Evolutionary conservation across 2,329 filamentous ascomycete genomes (phyloP), one percentile per base, ranked within the genome.

Genomic region (Xylaria sp.): DNA sequence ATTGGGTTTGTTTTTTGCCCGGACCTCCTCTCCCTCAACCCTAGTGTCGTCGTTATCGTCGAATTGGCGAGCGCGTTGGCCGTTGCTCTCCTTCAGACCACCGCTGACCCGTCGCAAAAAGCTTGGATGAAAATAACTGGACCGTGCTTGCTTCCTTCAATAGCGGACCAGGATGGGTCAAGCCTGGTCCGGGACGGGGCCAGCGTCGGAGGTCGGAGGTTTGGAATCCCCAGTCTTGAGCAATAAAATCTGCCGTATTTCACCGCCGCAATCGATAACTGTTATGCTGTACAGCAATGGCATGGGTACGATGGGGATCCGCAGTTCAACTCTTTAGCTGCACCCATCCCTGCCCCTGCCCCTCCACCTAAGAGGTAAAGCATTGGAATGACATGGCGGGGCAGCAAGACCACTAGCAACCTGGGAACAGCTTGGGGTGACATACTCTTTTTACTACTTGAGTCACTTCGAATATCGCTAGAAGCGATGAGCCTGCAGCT

Each of bases 221-320:
- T 69, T 24, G 47, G 24, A 27, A 27, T 27, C 24, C n/a, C n/a
- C n/a, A n/a, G n/a, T 27, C 24, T 27, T 27, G 4, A 27, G 24
- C 4, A 4, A 27, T 27, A 27, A 27, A 17, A 36, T 14, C 21
- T 75, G 73, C 73, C 69, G 39, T 11, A 12, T 32, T 32, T 57
- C 63, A 75, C 73, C 73, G 71, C 74, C 64, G 36, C 21, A 50
- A 39, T 45, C 14, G 68, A 65, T 65, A 65, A 53, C 50, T 27
- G 24, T n/a, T n/a, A n/a, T n/a, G n/a, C n/a, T n/a, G n/a, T n/a
- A n/a, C n/a, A n/a, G n/a, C n/a, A n/a, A n/a, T n/a, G n/a, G n/a
- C n/a, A n/a, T n/a, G n/a, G 3, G 4, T 4, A 17, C 21, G 65
- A 68, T 68, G 64, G 50, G 54, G 21, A 61, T 17, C 57, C 34